Conservation (phyloP, 2,329 filamentous ascomycete genomes). For the Bisporella sp. region DNA sequence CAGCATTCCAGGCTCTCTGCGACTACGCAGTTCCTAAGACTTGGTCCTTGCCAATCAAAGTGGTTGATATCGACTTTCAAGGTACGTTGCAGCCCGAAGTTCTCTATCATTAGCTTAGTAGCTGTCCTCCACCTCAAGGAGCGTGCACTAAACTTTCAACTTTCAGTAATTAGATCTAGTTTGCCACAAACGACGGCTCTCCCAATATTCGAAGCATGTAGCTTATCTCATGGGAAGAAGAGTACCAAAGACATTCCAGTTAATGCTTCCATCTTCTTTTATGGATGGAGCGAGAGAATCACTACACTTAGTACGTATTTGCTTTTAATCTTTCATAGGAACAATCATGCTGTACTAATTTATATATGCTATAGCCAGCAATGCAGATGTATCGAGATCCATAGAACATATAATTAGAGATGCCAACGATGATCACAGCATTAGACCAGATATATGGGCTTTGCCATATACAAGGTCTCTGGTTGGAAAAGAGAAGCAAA, state of each 20-base stretch:
- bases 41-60: constrained; percentile 51
- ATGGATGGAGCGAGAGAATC: constrained; percentile 51
- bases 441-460: constrained; percentile 57
- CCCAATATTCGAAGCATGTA: constrained; percentile 40
- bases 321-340: too few species aligned
- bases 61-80: constrained; percentile 39
- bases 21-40: constrained; percentile 43
- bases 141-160: too few species aligned
- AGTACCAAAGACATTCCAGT: constrained; percentile 27
- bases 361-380: constrained; percentile 36
- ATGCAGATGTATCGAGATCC: constrained; percentile 54
- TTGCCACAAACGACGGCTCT: constrained; percentile 39
- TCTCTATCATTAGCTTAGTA: too few species aligned
- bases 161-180: not conserved
- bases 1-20: constrained; percentile 38
- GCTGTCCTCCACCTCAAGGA: too few species aligned
- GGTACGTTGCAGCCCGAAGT: constrained; percentile 20
- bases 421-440: constrained; percentile 39
- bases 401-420: constrained; percentile 52
- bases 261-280: constrained; percentile 61
- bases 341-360: too few species aligned
- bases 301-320: constrained; percentile 46
- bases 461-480: constrained; percentile 58
- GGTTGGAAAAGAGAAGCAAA: constrained; percentile 55
- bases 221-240: not conserved